These are phyloP conservation scores for Ustilago crameri DNA, from an alignment of 1,284 basidiomycete genomes.

Conservation along the genomic window DNA sequence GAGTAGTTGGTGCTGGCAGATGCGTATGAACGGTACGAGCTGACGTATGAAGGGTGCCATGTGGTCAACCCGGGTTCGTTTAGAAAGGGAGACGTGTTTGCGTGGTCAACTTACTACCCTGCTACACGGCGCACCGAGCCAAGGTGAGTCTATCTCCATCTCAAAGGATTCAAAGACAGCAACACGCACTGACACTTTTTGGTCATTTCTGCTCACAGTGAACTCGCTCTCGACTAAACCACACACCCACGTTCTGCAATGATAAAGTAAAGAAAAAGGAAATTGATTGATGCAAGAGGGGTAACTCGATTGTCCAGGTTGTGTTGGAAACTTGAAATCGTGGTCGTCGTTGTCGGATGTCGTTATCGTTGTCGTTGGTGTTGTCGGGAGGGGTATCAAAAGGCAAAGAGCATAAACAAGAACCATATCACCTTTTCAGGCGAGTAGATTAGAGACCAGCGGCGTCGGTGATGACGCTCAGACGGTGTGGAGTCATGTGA, in stretches of 20 bases:
- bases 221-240: too few relatives aligned
- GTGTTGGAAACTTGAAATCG: too few relatives aligned
- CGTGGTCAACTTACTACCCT: constrained; percentile 69
- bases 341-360: too few relatives aligned
- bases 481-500: constrained; percentile 44
- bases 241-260: too few relatives aligned
- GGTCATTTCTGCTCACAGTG: too few relatives aligned
- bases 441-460: constrained; percentile 33
- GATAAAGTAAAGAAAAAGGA: too few relatives aligned
- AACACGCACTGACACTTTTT: background rate
- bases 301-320: too few relatives aligned
- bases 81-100: constrained; percentile 54
- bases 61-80: constrained; percentile 91
- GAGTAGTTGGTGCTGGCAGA: constrained; percentile 94
- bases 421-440: too few relatives aligned
- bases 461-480: constrained; percentile 42
- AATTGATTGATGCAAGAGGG: too few relatives aligned
- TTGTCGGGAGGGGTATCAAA: too few relatives aligned
- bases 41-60: constrained; percentile 97
- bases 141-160: constrained; percentile 33
- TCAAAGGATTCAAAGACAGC: background rate
- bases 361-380: too few relatives aligned
- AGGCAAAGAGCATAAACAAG: background rate
- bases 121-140: constrained; percentile 62
- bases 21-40: constrained; percentile 92